Evolutionary conservation across 768 basidiomycete genomes (phyloP), one percentile per base, ranked within the genome.

Genomic region (Agrocybe praecox): DNA sequence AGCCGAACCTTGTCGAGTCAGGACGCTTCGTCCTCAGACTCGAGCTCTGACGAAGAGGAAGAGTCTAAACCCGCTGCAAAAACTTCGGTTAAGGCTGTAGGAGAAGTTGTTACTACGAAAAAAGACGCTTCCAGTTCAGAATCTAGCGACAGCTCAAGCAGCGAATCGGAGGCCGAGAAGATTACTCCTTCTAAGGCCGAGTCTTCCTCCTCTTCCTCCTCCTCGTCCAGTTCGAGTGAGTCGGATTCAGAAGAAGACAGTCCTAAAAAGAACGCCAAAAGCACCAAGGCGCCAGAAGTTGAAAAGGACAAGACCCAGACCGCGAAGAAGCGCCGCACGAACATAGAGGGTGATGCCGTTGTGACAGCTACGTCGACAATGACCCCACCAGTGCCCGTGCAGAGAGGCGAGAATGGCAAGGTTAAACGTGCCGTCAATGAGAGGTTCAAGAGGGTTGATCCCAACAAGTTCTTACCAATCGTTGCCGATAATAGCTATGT

Each of bases 401-500:
- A 53, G 36, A 69, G 66, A 54, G 62, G 49, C 11, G 61, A 57
- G 22, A 66, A 69, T 51, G 60, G 74, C 59, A 75, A 76, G 65
- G 48, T 57, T 1, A 75, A 65, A 21, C 73, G 76, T 36, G 73
- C 77, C 64, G 62, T 67, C 33, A 88, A 85, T 64, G 80, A 84
- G 50, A 88, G 92, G 18, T 99, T 98, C 78, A 83, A 96, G 58
- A 88, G 94, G 61, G 76, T 80, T 2, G 85, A 89, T 18, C 76
- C 83, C 43, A 76, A 90, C 4, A 62, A 70, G 26, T 14, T 66
- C 0, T 68, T 73, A 15, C 52, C 70, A 17, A 58, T 80, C 36
- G n/a, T 40, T 23, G 63, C 80, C 49, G 83, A 95, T 64, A 98
- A 96, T 66, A 78, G 85, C 23, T 99, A 96, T 64, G 80, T 87